These are phyloP conservation scores for Amaranthus tricolor DNA, from an alignment of 179 eudicot genomes.

Conservation along the genomic window DNA sequence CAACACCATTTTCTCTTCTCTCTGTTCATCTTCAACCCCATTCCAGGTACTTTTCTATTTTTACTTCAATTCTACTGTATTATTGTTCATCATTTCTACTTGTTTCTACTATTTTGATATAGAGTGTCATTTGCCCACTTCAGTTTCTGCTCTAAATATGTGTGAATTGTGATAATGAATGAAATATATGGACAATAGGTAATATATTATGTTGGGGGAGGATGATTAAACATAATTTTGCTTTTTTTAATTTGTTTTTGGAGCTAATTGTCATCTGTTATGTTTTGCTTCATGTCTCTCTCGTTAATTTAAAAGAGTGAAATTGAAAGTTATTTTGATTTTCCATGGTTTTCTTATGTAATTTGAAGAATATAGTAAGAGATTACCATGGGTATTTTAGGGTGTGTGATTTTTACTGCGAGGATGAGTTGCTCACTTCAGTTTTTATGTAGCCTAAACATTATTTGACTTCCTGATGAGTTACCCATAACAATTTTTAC, in stretches of 20 bases:
- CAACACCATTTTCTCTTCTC: constrained; percentile 1
- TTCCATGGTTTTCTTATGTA: too few species aligned
- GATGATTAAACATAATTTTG: neutral
- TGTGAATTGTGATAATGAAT: constrained; percentile 4
- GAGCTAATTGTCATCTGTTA: neutral
- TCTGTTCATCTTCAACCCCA: neutral
- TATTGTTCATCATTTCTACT: constrained; percentile 5
- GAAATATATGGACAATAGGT: neutral
- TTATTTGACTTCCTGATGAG: too few species aligned
- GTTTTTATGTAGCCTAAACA: too few species aligned
- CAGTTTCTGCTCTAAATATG: neutral
- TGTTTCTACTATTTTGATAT: constrained; percentile 10
- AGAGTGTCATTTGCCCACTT: constrained; percentile 4
- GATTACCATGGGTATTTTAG: too few species aligned
- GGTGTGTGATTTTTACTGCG: too few species aligned
- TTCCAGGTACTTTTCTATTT: constrained; percentile 22
- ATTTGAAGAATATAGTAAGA: too few species aligned
- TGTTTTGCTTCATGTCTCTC: neutral
- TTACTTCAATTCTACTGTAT: neutral
- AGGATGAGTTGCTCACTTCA: too few species aligned
- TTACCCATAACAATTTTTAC: too few species aligned
- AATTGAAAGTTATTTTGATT: too few species aligned
- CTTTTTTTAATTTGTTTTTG: neutral
- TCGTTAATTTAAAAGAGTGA: too few species aligned
- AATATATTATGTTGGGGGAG: too few species aligned